phyloP scores from a whole-genome alignment of 208 protist species.

The Leishmania braziliensis region DNA sequence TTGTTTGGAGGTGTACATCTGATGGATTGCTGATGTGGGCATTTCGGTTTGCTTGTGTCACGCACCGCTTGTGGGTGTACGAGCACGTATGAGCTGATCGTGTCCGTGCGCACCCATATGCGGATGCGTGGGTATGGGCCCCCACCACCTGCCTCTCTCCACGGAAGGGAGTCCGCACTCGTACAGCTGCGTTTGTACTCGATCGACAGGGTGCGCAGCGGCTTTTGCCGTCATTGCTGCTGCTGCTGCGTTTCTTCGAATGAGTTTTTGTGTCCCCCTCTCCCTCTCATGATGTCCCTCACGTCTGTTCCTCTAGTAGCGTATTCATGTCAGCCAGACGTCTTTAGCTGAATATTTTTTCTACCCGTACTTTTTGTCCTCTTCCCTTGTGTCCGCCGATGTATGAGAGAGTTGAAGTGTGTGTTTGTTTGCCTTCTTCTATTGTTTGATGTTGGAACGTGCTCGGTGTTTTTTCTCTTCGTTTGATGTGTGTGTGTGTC shows the following conservation, averaged over 20 bases:
- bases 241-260: not conserved
- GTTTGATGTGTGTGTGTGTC: not conserved
- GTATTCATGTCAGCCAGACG: too few relatives aligned
- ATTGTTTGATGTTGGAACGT: not conserved
- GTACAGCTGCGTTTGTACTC: not conserved
- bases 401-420: not conserved
- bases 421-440: not conserved
- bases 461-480: not conserved
- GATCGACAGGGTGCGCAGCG: not conserved
- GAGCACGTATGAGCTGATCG: not conserved
- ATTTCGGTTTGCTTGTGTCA: not conserved
- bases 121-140: not conserved
- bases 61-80: not conserved
- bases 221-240: not conserved
- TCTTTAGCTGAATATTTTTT: not conserved
- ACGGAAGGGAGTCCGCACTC: not conserved
- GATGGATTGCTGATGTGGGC: not conserved
- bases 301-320: not conserved
- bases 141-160: not conserved
- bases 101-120: not conserved
- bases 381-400: not conserved
- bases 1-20: not conserved
- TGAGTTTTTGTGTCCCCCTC: not conserved
- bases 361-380: not conserved
- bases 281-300: not conserved